These are phyloP conservation scores for Coemansia sp. DNA, from an alignment of 192 early-diverging fungal genomes.

Conservation along the genomic window DNA sequence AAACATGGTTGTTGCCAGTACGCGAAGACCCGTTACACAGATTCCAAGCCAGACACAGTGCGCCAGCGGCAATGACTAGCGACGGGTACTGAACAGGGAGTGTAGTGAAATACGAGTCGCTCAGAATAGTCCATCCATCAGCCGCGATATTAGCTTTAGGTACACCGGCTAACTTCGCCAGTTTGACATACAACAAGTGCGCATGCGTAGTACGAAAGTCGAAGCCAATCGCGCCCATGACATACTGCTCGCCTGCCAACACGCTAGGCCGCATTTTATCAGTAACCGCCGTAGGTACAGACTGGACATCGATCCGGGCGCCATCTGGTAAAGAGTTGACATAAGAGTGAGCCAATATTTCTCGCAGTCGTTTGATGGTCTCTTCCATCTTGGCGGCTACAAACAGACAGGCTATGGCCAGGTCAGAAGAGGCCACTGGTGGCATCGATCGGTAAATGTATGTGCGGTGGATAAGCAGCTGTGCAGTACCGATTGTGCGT, in stretches of 20 bases:
- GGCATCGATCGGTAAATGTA: slow-evolving; percentile 33
- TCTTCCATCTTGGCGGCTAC: slow-evolving; percentile 88
- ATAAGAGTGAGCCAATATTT: slow-evolving; percentile 70
- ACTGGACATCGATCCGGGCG: slow-evolving; percentile 25
- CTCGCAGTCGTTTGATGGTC: slow-evolving; percentile 80
- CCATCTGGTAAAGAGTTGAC: slow-evolving; percentile 10
- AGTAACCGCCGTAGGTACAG: slow-evolving; percentile 54
- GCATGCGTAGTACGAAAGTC: slow-evolving; percentile 79
- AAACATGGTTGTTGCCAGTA: not conserved
- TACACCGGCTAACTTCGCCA: slow-evolving; percentile 65
- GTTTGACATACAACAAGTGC: slow-evolving; percentile 69
- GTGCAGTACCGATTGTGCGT: slow-evolving; percentile 47
- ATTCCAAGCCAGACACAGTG: slow-evolving; percentile 53
- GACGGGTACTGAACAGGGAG: slow-evolving; percentile 54
- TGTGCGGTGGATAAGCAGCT: slow-evolving; percentile 48
- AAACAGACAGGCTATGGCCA: slow-evolving; percentile 71
- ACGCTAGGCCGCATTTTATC: slow-evolving; percentile 69
- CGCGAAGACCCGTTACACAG: slow-evolving; percentile 22
- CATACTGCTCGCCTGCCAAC: slow-evolving; percentile 66
- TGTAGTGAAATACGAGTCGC: slow-evolving; percentile 52
- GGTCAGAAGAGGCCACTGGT: slow-evolving; percentile 24
- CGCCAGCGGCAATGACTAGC: slow-evolving; percentile 38
- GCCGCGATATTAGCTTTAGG: slow-evolving; percentile 20
- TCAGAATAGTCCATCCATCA: slow-evolving; percentile 47
- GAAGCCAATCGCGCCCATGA: slow-evolving; percentile 81